These are phyloP conservation scores for Ogataea methanolica DNA, from an alignment of 805 yeast genomes.

Conservation along the genomic window DNA sequence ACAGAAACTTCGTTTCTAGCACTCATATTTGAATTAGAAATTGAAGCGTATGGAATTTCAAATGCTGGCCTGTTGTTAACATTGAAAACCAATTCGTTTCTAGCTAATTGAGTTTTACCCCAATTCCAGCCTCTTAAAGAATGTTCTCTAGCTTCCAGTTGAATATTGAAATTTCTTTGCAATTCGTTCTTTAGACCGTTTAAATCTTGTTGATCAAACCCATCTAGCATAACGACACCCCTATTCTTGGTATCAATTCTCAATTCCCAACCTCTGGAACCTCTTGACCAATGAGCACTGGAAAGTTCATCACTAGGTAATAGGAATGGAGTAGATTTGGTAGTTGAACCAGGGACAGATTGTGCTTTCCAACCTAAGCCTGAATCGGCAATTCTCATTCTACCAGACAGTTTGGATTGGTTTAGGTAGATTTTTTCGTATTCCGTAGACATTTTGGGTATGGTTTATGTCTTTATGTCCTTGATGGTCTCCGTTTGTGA, in stretches of 20 bases:
- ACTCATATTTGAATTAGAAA: slow-evolving; percentile 81
- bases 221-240: slow-evolving; percentile 86
- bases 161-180: slow-evolving; percentile 66
- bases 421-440: slow-evolving; percentile 89
- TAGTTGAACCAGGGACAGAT: slow-evolving; percentile 37
- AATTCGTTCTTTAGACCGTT: slow-evolving; percentile 77
- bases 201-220: slow-evolving; percentile 84
- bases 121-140: slow-evolving; percentile 98
- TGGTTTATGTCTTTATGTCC: neutral
- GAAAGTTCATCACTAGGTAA: slow-evolving; percentile 83
- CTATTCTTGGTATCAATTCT: slow-evolving; percentile 83
- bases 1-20: slow-evolving; percentile 92
- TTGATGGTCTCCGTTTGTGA: neutral
- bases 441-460: slow-evolving; percentile 41
- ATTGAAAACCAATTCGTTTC: slow-evolving; percentile 83
- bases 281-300: slow-evolving; percentile 86
- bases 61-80: slow-evolving; percentile 86
- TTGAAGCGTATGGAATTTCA: slow-evolving; percentile 79
- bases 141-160: slow-evolving; percentile 82
- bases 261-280: slow-evolving; percentile 86
- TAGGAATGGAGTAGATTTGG: slow-evolving; percentile 69
- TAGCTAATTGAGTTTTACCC: slow-evolving; percentile 91
- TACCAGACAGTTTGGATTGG: slow-evolving; percentile 78
- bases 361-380: slow-evolving; percentile 92
- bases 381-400: slow-evolving; percentile 92